Percentiles rank a stretch among this genome's conserved stretches.
Evolutionary conservation across 345 rosid genomes (phyloP).

Genomic region (Psidium friedrichsthalianum): DNA sequence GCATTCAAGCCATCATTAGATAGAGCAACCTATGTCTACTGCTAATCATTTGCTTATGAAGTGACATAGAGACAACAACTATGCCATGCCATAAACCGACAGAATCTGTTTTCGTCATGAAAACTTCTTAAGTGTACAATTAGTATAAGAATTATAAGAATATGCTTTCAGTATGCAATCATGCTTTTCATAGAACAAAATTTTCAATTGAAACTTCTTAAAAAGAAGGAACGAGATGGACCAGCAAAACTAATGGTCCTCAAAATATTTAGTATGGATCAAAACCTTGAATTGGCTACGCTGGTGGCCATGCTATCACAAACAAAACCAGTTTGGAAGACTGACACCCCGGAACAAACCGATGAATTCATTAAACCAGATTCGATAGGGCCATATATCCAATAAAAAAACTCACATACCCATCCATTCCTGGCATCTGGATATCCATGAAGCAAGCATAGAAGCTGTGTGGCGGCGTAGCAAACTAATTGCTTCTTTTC

Average conservation of each 20-base stretch:
- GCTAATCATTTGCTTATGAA: neutral
- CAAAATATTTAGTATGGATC: neutral
- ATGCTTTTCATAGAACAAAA: neutral
- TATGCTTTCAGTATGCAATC: neutral
- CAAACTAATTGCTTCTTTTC: constrained; percentile 43
- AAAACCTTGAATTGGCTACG: neutral
- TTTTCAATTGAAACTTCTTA: neutral
- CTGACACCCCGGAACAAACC: neutral
- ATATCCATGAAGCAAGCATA: constrained; percentile 99
- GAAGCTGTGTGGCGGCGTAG: constrained; percentile 68
- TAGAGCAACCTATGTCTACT: neutral
- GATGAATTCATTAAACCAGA: neutral
- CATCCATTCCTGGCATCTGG: constrained; percentile 97
- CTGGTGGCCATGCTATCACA: neutral
- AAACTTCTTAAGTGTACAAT: neutral
- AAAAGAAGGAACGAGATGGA: neutral
- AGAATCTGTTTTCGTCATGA: neutral
- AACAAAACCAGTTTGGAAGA: neutral
- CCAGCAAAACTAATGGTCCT: neutral
- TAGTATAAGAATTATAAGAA: neutral
- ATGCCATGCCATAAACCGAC: neutral
- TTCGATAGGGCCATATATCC: neutral
- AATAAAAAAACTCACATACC: constrained; percentile 30
- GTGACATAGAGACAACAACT: neutral
- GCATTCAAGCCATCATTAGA: neutral